Percentiles rank a stretch among this genome's conserved stretches.
Conservation (phyloP, 2,329 filamentous ascomycete species). For the Colletotrichum neosansevieriae region DNA sequence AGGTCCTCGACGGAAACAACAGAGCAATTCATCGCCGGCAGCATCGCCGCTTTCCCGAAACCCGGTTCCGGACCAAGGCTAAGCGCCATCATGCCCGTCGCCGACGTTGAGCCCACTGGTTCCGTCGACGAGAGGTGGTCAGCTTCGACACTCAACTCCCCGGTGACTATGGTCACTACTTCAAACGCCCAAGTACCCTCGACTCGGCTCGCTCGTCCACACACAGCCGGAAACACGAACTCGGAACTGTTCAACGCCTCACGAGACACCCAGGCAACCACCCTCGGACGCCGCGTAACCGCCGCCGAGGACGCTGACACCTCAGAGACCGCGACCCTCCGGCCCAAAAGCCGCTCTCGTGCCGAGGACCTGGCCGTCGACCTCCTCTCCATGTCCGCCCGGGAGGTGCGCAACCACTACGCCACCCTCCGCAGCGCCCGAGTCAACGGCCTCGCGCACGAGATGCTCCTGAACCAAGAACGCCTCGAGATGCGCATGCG, state of each 20-base stretch:
- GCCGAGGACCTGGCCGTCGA: neutral
- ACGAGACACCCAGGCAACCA: neutral
- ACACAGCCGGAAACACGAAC: constrained; percentile 15
- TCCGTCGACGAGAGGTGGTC: constrained; percentile 37
- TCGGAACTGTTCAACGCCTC: neutral
- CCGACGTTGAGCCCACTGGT: constrained; percentile 47
- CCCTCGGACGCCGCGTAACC: neutral
- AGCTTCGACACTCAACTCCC: constrained; percentile 35
- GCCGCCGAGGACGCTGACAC: neutral
- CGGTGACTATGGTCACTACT: constrained; percentile 18
- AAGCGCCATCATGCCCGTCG: constrained; percentile 55
- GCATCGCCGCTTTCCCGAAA: constrained; percentile 22
- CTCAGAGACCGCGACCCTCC: constrained; percentile 21
- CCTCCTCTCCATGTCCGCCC: constrained; percentile 26
- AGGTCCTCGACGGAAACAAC: neutral
- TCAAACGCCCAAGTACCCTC: neutral
- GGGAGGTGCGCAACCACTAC: constrained; percentile 38
- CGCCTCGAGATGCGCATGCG: constrained; percentile 39
- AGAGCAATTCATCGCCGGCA: constrained; percentile 30
- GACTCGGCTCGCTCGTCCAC: constrained; percentile 15
- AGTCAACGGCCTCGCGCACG: constrained; percentile 37
- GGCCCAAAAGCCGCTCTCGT: constrained; percentile 12
- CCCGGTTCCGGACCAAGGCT: constrained; percentile 44
- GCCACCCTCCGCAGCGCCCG: constrained; percentile 27
- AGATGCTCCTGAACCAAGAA: constrained; percentile 41